Conservation (phyloP, 176 grass and related monocot genomes). For the Oryza coarctata region DNA sequence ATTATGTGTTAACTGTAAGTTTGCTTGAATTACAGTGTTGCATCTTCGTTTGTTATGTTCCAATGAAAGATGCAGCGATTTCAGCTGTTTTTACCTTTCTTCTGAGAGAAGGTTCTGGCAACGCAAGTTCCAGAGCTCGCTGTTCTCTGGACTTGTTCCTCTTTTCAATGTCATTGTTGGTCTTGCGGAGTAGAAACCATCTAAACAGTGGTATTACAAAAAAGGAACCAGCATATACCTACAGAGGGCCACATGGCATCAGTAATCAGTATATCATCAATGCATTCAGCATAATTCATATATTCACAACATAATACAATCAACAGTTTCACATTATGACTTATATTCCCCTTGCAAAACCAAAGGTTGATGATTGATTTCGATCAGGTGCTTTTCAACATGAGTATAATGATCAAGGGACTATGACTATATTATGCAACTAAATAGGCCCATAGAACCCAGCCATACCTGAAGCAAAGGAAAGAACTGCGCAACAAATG, state of each 20-base stretch:
- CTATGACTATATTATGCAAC: neutral
- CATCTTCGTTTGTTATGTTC: neutral
- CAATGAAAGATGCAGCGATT: neutral
- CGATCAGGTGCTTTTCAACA: neutral
- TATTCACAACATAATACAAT: neutral
- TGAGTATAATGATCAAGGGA: constrained; percentile 6
- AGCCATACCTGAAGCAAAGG: constrained; percentile 79
- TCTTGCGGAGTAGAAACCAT: constrained; percentile 77
- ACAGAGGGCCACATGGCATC: constrained; percentile 29
- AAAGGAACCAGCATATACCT: constrained; percentile 94
- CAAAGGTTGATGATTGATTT: constrained; percentile 31
- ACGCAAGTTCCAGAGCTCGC: constrained; percentile 55
- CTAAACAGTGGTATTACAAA: constrained; percentile 82
- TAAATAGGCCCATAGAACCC: constrained; percentile 22
- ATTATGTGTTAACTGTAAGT: neutral
- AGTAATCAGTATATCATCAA: constrained; percentile 32
- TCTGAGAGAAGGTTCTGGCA: constrained; percentile 69
- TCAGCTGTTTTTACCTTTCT: constrained; percentile 60
- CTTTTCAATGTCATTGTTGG: constrained; percentile 65
- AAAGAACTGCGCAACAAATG: constrained; percentile 75
- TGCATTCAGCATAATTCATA: constrained; percentile 19
- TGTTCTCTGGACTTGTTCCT: constrained; percentile 80
- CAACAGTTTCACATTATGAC: constrained; percentile 14
- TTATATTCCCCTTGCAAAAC: constrained; percentile 21
- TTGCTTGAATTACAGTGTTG: neutral